Evolutionary conservation across 2,329 filamentous ascomycete genomes (phyloP).

Genomic region (Xenosphaeropsis pyriputrescens): DNA sequence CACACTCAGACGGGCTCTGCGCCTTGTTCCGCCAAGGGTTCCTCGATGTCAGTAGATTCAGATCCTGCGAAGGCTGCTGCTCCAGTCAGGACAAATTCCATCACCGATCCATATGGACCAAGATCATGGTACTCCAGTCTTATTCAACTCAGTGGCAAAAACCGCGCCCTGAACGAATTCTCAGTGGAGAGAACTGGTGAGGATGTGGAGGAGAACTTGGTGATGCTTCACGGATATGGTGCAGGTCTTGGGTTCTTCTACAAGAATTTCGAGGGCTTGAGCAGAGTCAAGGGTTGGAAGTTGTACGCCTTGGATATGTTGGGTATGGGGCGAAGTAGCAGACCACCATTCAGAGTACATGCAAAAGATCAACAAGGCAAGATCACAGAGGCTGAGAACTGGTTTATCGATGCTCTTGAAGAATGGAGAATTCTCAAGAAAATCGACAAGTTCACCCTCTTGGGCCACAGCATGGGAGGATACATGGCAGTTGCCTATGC

Average conservation of each 20-base stretch:
- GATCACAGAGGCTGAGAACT: constrained; percentile 79
- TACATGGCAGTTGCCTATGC: constrained; percentile 94
- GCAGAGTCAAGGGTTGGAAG: constrained; percentile 66
- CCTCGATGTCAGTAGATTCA: constrained; percentile 20
- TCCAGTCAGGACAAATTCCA: constrained; percentile 26
- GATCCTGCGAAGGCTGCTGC: constrained; percentile 22
- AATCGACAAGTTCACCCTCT: constrained; percentile 82
- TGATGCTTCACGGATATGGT: constrained; percentile 95
- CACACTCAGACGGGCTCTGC: constrained; percentile 37
- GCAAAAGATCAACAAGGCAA: constrained; percentile 70
- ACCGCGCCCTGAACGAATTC: constrained; percentile 84
- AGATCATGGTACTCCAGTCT: constrained; percentile 77
- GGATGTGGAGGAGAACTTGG: constrained; percentile 67
- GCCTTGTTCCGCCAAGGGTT: constrained; percentile 25
- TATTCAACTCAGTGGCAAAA: constrained; percentile 71
- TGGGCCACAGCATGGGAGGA: constrained; percentile 87
- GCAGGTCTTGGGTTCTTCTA: constrained; percentile 96
- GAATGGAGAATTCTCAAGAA: constrained; percentile 86
- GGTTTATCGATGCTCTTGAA: constrained; percentile 92
- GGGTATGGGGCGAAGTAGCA: constrained; percentile 80
- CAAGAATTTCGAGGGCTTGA: constrained; percentile 88
- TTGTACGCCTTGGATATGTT: constrained; percentile 90
- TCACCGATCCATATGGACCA: constrained; percentile 68
- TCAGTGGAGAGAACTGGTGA: constrained; percentile 76
- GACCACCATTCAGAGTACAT: constrained; percentile 72